Percentiles rank a stretch among this genome's conserved stretches.
Conservation (phyloP, 768 basidiomycete species). For the Tremella fuciformis region DNA sequence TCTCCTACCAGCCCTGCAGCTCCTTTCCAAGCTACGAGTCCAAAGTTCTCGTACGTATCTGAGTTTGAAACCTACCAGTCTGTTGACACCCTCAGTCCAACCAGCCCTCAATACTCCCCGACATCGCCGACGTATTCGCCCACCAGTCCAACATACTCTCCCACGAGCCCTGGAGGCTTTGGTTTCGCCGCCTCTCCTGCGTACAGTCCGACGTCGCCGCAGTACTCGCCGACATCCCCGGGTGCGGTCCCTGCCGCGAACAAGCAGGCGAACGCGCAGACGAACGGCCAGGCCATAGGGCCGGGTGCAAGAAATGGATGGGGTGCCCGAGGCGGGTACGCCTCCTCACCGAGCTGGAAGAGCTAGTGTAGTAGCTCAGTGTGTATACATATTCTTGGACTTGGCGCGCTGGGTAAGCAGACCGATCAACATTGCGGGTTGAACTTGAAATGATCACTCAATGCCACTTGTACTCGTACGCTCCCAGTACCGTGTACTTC, state of each 20-base stretch:
- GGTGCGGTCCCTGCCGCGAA: slow-evolving; percentile 18
- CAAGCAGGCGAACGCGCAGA: slow-evolving; percentile 10
- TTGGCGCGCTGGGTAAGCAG: no score
- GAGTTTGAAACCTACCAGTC: slow-evolving; percentile 53
- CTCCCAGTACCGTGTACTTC: no score
- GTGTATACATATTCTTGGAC: no score
- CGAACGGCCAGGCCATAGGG: slow-evolving; percentile 1
- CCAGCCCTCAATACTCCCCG: slow-evolving; percentile 85
- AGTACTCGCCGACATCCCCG: slow-evolving; percentile 38
- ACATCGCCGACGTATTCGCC: slow-evolving; percentile 86
- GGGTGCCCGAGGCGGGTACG: slow-evolving; percentile 32
- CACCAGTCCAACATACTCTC: slow-evolving; percentile 86
- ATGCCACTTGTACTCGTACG: no score
- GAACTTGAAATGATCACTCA: no score
- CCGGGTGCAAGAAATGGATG: slow-evolving; percentile 36
- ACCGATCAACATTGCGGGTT: no score
- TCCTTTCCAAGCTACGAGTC: slow-evolving; percentile 43
- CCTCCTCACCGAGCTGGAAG: slow-evolving; percentile 42
- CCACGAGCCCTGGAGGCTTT: slow-evolving; percentile 72
- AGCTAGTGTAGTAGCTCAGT: not conserved
- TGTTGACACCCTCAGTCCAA: slow-evolving; percentile 73
- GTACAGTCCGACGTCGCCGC: slow-evolving; percentile 41
- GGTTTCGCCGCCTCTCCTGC: slow-evolving; percentile 94
- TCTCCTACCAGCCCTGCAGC: slow-evolving; percentile 39
- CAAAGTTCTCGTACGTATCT: slow-evolving; percentile 51